Conservation (phyloP, 495 filamentous ascomycete species). For the Penicillium tannophilum region DNA sequence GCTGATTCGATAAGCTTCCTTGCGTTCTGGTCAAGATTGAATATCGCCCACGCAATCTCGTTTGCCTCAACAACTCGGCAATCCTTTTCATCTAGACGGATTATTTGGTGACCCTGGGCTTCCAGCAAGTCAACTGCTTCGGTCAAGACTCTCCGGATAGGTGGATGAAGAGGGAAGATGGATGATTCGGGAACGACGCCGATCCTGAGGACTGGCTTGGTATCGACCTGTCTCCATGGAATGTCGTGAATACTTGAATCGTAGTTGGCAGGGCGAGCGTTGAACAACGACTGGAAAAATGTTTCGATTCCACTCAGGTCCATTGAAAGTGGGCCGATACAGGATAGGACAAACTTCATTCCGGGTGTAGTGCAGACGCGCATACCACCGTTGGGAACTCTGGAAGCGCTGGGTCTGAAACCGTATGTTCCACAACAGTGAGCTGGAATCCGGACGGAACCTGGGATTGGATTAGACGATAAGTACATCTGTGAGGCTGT, state of each 20-base stretch:
- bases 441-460: slow-evolving; percentile 64
- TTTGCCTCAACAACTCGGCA: slow-evolving; percentile 18
- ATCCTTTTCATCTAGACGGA: slow-evolving; percentile 19
- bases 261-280: slow-evolving; percentile 32
- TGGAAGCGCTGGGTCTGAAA: slow-evolving; percentile 35
- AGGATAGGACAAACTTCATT: slow-evolving; percentile 52
- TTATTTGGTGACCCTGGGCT: slow-evolving; percentile 50
- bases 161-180: slow-evolving; percentile 45
- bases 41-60: slow-evolving; percentile 22
- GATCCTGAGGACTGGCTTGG: slow-evolving; percentile 23
- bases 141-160: slow-evolving; percentile 47
- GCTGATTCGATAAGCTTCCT: slow-evolving; percentile 15
- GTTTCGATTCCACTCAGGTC: slow-evolving; percentile 39
- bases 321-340: slow-evolving; percentile 45
- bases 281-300: slow-evolving; percentile 38
- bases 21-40: slow-evolving; percentile 20
- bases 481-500: slow-evolving; percentile 30
- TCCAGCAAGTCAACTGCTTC: slow-evolving; percentile 45
- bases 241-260: slow-evolving; percentile 39
- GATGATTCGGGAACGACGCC: slow-evolving; percentile 30
- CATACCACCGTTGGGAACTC: slow-evolving; percentile 53
- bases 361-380: slow-evolving; percentile 52
- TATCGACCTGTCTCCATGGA: slow-evolving; percentile 45
- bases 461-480: slow-evolving; percentile 23
- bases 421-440: slow-evolving; percentile 62